These are phyloP conservation scores for Pelargonium cotyledonis DNA, from an alignment of 441 rosid species.

Conservation along the genomic window DNA sequence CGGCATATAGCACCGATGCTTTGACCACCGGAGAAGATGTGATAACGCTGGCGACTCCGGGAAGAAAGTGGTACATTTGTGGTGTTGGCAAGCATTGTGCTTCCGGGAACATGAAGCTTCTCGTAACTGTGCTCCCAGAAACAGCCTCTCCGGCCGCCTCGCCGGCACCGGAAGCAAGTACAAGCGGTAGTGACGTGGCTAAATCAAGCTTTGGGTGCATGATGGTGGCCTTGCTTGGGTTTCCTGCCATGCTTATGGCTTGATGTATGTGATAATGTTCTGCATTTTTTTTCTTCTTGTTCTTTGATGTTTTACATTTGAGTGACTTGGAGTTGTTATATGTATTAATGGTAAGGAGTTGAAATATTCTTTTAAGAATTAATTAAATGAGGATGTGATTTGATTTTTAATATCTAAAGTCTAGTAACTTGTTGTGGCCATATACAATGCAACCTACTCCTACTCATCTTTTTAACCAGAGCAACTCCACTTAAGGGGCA, in stretches of 20 bases:
- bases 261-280: background rate
- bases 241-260: background rate
- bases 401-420: too few species aligned
- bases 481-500: too few species aligned
- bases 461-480: too few species aligned
- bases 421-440: too few species aligned
- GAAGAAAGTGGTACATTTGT: constrained; percentile 7
- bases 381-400: too few species aligned
- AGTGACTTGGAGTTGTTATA: too few species aligned
- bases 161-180: background rate
- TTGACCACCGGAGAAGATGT: constrained; percentile 5
- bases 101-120: constrained; percentile 5
- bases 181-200: background rate
- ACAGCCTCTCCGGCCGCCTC: background rate
- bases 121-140: background rate
- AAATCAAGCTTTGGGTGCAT: background rate
- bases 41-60: background rate
- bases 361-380: too few species aligned
- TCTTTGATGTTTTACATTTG: too few species aligned
- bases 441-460: too few species aligned
- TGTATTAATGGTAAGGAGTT: too few species aligned
- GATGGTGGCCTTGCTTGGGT: background rate
- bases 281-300: too few species aligned
- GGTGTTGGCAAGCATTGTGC: background rate
- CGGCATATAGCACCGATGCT: background rate